These are phyloP conservation scores for Colletotrichum cordylinicola DNA, from an alignment of 2,329 filamentous ascomycete species.

Conservation along the genomic window DNA sequence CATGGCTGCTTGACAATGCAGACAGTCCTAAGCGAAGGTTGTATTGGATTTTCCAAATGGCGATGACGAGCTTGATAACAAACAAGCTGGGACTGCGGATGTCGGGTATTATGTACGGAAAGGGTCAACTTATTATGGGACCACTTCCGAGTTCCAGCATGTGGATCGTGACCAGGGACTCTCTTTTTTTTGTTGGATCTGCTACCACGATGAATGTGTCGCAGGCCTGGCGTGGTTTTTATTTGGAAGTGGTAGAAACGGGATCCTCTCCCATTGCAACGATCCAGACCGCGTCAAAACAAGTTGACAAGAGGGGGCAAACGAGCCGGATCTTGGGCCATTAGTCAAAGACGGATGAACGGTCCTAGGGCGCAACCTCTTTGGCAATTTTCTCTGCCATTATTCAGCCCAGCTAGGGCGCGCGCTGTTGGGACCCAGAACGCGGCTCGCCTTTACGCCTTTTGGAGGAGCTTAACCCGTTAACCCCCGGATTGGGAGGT, in stretches of 20 bases:
- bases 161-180: not conserved
- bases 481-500: not conserved
- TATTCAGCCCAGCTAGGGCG: conserved; percentile 14
- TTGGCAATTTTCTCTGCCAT: not conserved
- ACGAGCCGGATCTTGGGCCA: not conserved
- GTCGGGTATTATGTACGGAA: conserved; percentile 9
- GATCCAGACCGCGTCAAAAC: not conserved
- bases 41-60: not conserved
- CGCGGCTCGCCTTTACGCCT: not conserved
- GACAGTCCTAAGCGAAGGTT: not conserved
- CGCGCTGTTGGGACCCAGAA: not conserved
- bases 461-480: not conserved
- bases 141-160: conserved; percentile 17
- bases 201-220: not conserved
- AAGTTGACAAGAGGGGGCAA: not conserved
- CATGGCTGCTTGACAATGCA: not conserved
- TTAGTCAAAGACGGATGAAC: conserved; percentile 4
- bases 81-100: not conserved
- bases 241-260: not conserved
- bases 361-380: not conserved
- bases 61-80: not conserved
- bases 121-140: not conserved
- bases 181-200: not conserved
- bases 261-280: not conserved
- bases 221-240: not conserved